A percentile compares a stretch with the other conserved stretches of the same genome.
Conservation (phyloP, 163 green algal genomes). For the Prototheca wickerhamii region DNA sequence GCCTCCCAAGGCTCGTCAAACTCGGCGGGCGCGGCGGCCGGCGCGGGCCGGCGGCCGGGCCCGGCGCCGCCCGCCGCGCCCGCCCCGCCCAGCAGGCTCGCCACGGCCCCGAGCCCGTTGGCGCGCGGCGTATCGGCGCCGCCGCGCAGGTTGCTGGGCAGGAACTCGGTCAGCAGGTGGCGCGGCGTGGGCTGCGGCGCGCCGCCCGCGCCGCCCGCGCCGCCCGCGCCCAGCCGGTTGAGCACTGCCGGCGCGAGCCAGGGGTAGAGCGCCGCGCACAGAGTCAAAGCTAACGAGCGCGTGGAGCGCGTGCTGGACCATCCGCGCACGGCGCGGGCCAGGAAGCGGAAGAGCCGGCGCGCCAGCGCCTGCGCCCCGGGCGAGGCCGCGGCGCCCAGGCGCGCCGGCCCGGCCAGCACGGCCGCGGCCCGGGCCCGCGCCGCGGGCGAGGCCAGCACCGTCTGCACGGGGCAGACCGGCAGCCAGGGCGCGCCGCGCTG, state of each 20-base stretch:
- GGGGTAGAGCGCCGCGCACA: slow-evolving; percentile 38
- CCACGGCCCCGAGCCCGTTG: not conserved
- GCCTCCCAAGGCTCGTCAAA: slow-evolving; percentile 59
- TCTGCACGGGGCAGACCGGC: slow-evolving; percentile 25
- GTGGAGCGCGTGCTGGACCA: slow-evolving; percentile 43
- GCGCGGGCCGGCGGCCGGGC: no score
- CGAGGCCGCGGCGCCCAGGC: slow-evolving; percentile 12
- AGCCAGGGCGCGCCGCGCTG: slow-evolving; percentile 37
- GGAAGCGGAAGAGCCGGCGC: slow-evolving; percentile 38
- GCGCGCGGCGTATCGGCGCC: not conserved
- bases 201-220: slow-evolving; percentile 1
- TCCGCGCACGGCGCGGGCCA: slow-evolving; percentile 35
- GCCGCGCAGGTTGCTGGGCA: not conserved
- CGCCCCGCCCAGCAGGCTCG: not conserved
- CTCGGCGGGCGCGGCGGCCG: not conserved
- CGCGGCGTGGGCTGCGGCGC: not conserved
- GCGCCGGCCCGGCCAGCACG: slow-evolving; percentile 3
- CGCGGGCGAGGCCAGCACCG: slow-evolving; percentile 3
- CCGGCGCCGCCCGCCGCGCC: not conserved
- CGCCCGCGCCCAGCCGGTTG: not conserved
- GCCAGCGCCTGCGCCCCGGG: slow-evolving; percentile 27
- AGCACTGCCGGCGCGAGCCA: slow-evolving; percentile 2
- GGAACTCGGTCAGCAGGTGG: not conserved
- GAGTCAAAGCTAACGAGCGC: slow-evolving; percentile 25
- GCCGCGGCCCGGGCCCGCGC: not conserved